phyloP scores from a whole-genome alignment of 148 eudicot species.

The Drosera capensis region DNA sequence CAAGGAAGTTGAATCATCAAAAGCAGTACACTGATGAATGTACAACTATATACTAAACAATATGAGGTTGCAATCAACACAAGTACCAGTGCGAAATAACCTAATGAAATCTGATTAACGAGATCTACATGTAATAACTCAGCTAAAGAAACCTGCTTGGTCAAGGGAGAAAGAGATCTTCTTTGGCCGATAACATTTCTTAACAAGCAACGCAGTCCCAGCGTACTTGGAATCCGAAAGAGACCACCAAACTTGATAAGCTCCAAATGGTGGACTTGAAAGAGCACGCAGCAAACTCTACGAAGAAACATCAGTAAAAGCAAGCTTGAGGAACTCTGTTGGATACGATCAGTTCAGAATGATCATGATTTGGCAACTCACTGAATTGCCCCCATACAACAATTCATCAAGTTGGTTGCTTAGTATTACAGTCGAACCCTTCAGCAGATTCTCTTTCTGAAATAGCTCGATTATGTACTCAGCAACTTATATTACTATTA shows the following conservation, averaged over 20 bases:
- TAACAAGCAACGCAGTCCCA: constrained; percentile 86
- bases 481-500: too few species aligned
- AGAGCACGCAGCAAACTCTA: constrained; percentile 83
- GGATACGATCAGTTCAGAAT: too few species aligned
- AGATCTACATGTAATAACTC: too few species aligned
- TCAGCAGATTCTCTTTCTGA: too few species aligned
- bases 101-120: too few species aligned
- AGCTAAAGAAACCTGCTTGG: constrained; percentile 37
- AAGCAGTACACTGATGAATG: neutral
- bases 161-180: constrained; percentile 81
- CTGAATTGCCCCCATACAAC: too few species aligned
- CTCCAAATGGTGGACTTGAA: constrained; percentile 59
- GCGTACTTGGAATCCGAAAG: constrained; percentile 96
- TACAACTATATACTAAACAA: neutral
- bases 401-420: too few species aligned
- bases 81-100: neutral
- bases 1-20: too few species aligned
- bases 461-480: too few species aligned
- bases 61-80: neutral
- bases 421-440: too few species aligned
- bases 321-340: too few species aligned
- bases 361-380: too few species aligned
- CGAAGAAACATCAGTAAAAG: neutral
- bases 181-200: constrained; percentile 58
- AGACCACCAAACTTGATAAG: constrained; percentile 95